These are phyloP conservation scores for Passalora sequoiae DNA, from an alignment of 2,329 filamentous ascomycete species.

Conservation along the genomic window DNA sequence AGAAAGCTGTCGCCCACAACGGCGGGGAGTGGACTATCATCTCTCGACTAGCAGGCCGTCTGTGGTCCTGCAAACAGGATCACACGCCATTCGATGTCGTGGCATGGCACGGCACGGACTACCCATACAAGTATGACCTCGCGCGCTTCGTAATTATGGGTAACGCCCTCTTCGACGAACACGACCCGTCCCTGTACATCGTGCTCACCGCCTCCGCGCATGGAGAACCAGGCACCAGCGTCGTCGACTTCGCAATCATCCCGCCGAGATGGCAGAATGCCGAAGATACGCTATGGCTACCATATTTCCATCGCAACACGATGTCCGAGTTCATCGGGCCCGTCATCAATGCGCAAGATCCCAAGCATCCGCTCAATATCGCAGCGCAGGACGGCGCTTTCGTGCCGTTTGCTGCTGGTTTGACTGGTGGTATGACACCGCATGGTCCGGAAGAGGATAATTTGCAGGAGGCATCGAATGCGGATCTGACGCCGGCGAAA, in stretches of 20 bases:
- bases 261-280: conserved; percentile 62
- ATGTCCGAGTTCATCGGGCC: conserved; percentile 60
- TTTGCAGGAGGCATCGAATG: conserved; percentile 10
- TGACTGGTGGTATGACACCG: conserved; percentile 12
- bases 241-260: conserved; percentile 66
- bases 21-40: conserved; percentile 12
- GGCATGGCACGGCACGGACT: conserved; percentile 63
- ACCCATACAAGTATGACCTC: conserved; percentile 52
- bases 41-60: conserved; percentile 8
- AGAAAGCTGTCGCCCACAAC: conserved; percentile 5
- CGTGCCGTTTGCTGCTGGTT: conserved; percentile 13
- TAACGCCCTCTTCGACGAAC: conserved; percentile 55
- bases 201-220: conserved; percentile 55
- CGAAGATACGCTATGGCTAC: conserved; percentile 65
- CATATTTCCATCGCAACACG: conserved; percentile 65
- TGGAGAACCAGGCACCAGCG: conserved; percentile 47
- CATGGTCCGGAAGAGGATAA: conserved; percentile 16
- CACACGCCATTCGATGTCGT: conserved; percentile 65
- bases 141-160: conserved; percentile 54
- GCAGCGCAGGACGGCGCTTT: conserved; percentile 7
- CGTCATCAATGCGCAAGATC: conserved; percentile 53
- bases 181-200: conserved; percentile 60
- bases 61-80: conserved; percentile 39
- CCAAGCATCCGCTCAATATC: conserved; percentile 34
- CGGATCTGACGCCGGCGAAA: conserved; percentile 13